Percentiles rank a stretch among this genome's conserved stretches.
phyloP scores from a whole-genome alignment of 495 filamentous ascomycete species.

The Neurospora sp. region DNA sequence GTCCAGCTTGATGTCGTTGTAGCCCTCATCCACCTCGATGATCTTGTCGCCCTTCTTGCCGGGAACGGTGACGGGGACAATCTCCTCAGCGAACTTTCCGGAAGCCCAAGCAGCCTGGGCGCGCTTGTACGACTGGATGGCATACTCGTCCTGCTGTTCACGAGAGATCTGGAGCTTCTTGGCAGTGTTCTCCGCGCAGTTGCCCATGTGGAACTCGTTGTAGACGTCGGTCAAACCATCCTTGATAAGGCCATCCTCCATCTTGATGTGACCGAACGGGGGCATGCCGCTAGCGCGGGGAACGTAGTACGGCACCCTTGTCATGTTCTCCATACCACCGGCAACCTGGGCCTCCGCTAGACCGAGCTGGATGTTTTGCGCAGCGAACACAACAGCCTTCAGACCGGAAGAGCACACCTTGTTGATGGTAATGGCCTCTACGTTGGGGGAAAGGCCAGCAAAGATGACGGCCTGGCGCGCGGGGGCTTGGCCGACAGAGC shows the following conservation, averaged over 20 bases:
- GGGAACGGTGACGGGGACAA: conserved; percentile 75
- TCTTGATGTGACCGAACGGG: conserved; percentile 71
- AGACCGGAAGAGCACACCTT: conserved; percentile 95
- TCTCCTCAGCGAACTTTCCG: conserved; percentile 73
- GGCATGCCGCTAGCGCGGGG: conserved; percentile 65
- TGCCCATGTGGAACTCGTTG: conserved; percentile 93
- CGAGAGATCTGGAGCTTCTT: conserved; percentile 75
- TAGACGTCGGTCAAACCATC: conserved; percentile 97
- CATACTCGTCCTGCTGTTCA: conserved; percentile 82
- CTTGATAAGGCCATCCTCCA: conserved; percentile 88
- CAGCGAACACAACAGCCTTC: conserved; percentile 83
- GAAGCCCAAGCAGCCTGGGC: conserved; percentile 84
- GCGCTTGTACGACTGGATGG: conserved; percentile 76
- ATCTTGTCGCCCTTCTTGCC: conserved; percentile 73
- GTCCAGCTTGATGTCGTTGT: conserved; percentile 69
- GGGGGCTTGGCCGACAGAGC: conserved; percentile 73
- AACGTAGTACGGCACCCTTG: conserved; percentile 83
- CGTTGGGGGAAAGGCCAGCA: conserved; percentile 65
- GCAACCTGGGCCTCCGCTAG: conserved; percentile 78
- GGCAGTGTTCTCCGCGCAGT: conserved; percentile 91
- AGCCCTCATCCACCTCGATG: conserved; percentile 77
- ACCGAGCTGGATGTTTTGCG: conserved; percentile 88
- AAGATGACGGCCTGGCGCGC: conserved; percentile 85
- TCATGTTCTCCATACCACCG: conserved; percentile 98
- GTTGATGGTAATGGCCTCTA: conserved; percentile 88